Evolutionary conservation across 352 stramenopile species (phyloP).

Genomic region (Pythium periplocum): DNA sequence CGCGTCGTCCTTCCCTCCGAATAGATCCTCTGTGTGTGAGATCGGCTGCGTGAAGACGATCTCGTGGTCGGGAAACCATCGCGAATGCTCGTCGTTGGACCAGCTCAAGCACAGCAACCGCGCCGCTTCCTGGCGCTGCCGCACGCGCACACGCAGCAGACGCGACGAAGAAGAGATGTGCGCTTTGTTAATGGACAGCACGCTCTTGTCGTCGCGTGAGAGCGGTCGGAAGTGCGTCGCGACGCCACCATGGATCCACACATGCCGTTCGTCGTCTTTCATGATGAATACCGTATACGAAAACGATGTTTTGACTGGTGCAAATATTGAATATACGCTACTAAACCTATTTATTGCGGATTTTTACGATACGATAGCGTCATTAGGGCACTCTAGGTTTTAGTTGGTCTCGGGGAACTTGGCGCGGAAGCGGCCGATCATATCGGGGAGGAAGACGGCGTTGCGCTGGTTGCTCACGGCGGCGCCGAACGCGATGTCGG

Average conservation of each 20-base stretch:
- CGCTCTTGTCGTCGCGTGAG: no score
- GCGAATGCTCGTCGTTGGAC: constrained; percentile 6
- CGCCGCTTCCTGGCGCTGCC: constrained; percentile 3
- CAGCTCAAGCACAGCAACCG: constrained; percentile 7
- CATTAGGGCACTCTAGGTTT: no score
- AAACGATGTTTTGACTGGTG: no score
- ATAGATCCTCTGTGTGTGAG: no score
- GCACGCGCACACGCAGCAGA: constrained; percentile 2
- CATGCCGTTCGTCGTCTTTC: no score
- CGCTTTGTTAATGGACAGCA: no score
- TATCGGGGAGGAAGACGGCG: constrained; percentile 8
- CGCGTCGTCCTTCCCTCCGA: constrained; percentile 9
- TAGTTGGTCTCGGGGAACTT: constrained; percentile 3
- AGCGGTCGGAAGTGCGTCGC: no score
- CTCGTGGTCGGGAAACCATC: constrained; percentile 15
- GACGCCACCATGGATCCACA: no score
- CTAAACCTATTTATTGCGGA: no score
- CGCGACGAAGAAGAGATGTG: neutral
- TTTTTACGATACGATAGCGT: no score
- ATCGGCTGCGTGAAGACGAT: neutral
- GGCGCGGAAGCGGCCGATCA: constrained; percentile 9
- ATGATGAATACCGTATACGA: no score
- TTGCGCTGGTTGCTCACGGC: constrained; percentile 6
- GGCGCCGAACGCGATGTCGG: constrained; percentile 13
- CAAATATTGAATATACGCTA: no score